Conservation (phyloP, 2,329 filamentous ascomycete species). For the Penicillium sp. region DNA sequence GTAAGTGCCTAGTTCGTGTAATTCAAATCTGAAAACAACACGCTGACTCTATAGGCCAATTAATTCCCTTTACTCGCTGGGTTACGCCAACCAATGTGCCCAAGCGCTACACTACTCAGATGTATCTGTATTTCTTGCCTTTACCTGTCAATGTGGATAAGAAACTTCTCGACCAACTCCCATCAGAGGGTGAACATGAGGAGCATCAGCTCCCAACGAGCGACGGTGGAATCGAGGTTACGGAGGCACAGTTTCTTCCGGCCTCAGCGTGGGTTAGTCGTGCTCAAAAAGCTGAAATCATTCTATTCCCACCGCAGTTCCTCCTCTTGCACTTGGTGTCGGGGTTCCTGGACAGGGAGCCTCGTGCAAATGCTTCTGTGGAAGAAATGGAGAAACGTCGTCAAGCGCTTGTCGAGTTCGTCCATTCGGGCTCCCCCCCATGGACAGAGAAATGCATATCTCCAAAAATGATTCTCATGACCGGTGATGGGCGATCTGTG, state of each 20-base stretch:
- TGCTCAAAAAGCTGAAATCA: slow-evolving; percentile 58
- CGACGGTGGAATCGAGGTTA: slow-evolving; percentile 62
- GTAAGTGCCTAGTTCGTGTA: slow-evolving; percentile 24
- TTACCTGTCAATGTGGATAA: slow-evolving; percentile 36
- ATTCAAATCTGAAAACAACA: not conserved
- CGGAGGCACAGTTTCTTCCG: slow-evolving; percentile 67
- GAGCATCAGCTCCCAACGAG: slow-evolving; percentile 59
- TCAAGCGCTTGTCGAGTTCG: slow-evolving; percentile 42
- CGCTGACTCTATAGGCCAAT: slow-evolving; percentile 40
- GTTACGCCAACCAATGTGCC: slow-evolving; percentile 65
- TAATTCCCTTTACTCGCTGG: slow-evolving; percentile 85
- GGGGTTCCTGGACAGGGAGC: slow-evolving; percentile 41
- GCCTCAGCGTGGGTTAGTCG: slow-evolving; percentile 60
- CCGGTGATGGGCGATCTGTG: slow-evolving; percentile 43
- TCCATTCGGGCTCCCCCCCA: slow-evolving; percentile 38
- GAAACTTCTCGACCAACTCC: slow-evolving; percentile 26
- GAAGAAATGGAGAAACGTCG: slow-evolving; percentile 33
- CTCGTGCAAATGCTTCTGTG: slow-evolving; percentile 15
- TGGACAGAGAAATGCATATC: slow-evolving; percentile 44
- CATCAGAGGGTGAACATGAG: slow-evolving; percentile 42
- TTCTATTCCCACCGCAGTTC: slow-evolving; percentile 83
- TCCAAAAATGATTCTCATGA: slow-evolving; percentile 33
- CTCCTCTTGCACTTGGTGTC: slow-evolving; percentile 48
- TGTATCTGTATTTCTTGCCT: slow-evolving; percentile 89
- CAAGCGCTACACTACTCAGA: slow-evolving; percentile 83